Evolutionary conservation across 345 rosid species (phyloP).

Genomic region (Eucalyptus fibrosa): DNA sequence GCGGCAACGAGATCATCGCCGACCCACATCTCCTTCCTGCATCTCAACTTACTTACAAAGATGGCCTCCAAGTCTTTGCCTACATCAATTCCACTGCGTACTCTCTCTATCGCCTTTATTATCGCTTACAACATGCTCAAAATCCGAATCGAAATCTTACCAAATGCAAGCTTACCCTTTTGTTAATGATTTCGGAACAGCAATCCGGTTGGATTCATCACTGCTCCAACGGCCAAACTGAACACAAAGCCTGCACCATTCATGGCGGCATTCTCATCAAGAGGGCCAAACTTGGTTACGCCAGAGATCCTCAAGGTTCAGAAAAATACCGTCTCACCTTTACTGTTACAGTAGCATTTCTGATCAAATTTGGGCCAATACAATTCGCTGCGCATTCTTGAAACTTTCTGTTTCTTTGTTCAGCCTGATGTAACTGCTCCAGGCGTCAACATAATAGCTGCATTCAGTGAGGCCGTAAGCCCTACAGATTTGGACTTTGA

Average conservation of each 20-base stretch:
- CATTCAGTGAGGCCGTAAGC: slow-evolving; percentile 17
- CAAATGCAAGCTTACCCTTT: neutral
- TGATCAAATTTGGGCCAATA: too few species aligned
- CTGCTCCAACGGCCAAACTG: neutral
- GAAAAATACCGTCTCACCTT: neutral
- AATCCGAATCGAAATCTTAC: neutral
- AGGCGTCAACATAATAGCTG: slow-evolving; percentile 62
- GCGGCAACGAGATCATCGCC: slow-evolving; percentile 28
- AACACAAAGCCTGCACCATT: slow-evolving; percentile 44
- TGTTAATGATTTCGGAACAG: slow-evolving; percentile 1
- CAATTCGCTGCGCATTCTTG: neutral
- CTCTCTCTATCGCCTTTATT: neutral
- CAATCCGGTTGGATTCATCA: slow-evolving; percentile 31
- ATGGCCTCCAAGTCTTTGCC: slow-evolving; percentile 25
- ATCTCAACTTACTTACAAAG: slow-evolving; percentile 34
- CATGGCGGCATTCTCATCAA: slow-evolving; percentile 62
- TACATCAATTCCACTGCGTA: slow-evolving; percentile 31
- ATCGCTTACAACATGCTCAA: neutral
- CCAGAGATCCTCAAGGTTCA: slow-evolving; percentile 52
- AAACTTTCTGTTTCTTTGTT: neutral
- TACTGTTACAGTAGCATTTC: neutral
- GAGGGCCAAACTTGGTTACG: slow-evolving; percentile 50
- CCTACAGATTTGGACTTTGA: slow-evolving; percentile 17
- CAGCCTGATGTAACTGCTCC: slow-evolving; percentile 86
- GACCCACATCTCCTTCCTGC: slow-evolving; percentile 66